Evolutionary conservation across 2,329 filamentous ascomycete species (phyloP).

Genomic region (Xylariaceae sp.): DNA sequence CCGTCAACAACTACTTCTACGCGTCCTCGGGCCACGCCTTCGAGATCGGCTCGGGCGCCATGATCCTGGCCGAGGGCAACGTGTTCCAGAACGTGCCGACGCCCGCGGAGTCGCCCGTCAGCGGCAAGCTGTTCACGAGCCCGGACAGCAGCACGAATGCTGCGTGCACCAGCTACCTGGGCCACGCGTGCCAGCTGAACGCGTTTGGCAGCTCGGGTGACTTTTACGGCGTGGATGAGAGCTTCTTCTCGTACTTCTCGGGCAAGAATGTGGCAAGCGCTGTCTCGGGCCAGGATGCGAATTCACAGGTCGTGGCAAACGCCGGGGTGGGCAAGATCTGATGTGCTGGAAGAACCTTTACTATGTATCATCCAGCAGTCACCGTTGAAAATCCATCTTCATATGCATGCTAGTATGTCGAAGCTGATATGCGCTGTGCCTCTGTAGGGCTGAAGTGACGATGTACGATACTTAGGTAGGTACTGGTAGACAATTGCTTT

Average conservation of each 20-base stretch:
- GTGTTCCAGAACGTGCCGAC: slow-evolving; percentile 36
- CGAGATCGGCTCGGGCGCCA: slow-evolving; percentile 33
- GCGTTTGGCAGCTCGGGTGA: slow-evolving; percentile 37
- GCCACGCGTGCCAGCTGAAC: slow-evolving; percentile 48
- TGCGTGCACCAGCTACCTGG: slow-evolving; percentile 30
- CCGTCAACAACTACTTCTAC: slow-evolving; percentile 39
- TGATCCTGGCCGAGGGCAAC: slow-evolving; percentile 46
- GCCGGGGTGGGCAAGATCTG: slow-evolving; percentile 1
- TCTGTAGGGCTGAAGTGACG: too few relatives aligned
- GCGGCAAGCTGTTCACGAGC: slow-evolving; percentile 13
- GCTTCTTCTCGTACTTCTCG: slow-evolving; percentile 45
- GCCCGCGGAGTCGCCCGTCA: slow-evolving; percentile 9
- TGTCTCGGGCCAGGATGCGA: not conserved
- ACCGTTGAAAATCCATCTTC: too few relatives aligned
- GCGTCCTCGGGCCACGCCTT: slow-evolving; percentile 41
- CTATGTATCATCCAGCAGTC: too few relatives aligned
- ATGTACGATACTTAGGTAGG: too few relatives aligned
- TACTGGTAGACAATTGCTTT: too few relatives aligned
- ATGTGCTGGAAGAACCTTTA: not conserved
- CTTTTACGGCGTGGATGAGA: slow-evolving; percentile 37
- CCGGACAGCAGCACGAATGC: slow-evolving; percentile 6
- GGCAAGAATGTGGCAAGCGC: slow-evolving; percentile 47
- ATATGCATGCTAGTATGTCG: too few relatives aligned
- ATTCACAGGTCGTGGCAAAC: not conserved
- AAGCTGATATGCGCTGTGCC: too few relatives aligned